Conservation (phyloP, 352 stramenopile genomes). For the Globisporangium uncinulatum region DNA sequence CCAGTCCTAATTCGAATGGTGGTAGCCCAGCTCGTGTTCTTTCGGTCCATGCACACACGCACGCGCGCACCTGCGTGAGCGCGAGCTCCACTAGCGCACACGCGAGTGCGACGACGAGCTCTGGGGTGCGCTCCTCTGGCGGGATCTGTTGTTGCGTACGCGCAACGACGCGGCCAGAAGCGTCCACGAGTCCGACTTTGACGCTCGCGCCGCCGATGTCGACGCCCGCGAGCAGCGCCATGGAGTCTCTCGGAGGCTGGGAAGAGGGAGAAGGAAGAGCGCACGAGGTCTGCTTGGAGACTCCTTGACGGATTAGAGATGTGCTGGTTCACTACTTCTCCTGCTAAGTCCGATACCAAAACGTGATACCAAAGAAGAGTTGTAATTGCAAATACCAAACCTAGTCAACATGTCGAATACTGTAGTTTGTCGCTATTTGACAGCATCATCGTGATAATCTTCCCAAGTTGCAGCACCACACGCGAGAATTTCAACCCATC, state of each 20-base stretch:
- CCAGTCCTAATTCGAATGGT: too few species aligned
- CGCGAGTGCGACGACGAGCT: slow-evolving; percentile 48
- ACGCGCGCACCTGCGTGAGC: slow-evolving; percentile 31
- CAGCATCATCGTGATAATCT: too few species aligned
- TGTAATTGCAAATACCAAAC: background rate
- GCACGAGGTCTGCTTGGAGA: background rate
- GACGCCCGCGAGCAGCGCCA: slow-evolving; percentile 44
- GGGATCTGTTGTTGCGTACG: slow-evolving; percentile 42
- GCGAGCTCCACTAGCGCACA: slow-evolving; percentile 31
- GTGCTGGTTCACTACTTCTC: background rate
- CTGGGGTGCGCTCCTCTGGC: slow-evolving; percentile 30
- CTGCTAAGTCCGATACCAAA: too few species aligned
- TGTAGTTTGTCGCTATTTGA: too few species aligned
- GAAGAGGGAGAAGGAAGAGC: background rate
- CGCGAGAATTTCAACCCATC: background rate
- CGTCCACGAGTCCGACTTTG: slow-evolving; percentile 62
- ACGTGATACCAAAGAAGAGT: background rate
- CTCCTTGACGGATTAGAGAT: background rate
- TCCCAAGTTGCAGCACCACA: background rate
- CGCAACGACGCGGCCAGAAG: slow-evolving; percentile 36
- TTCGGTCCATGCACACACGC: background rate
- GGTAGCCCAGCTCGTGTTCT: background rate
- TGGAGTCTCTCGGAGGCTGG: background rate
- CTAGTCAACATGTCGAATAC: background rate
- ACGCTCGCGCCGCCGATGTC: slow-evolving; percentile 74